These are phyloP conservation scores for Candida gigantensis DNA, from an alignment of 1,139 yeast genomes.

Conservation along the genomic window DNA sequence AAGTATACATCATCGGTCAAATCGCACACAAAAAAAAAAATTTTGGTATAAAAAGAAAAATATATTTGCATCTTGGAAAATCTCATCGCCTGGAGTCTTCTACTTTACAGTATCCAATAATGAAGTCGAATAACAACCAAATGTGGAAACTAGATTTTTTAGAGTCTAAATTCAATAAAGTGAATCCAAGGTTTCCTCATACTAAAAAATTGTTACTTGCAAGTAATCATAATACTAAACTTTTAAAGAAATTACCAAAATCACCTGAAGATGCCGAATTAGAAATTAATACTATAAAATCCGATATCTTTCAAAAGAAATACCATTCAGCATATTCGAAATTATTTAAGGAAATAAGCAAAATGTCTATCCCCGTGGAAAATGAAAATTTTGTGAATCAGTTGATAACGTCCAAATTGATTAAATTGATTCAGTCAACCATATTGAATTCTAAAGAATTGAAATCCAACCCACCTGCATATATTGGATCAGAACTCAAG, in stretches of 20 bases:
- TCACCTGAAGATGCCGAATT: slow-evolving; percentile 41
- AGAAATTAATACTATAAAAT: slow-evolving; percentile 47
- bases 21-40: slow-evolving; percentile 2
- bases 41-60: background rate
- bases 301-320: slow-evolving; percentile 50
- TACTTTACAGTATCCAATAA: slow-evolving; percentile 1
- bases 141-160: slow-evolving; percentile 55
- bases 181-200: slow-evolving; percentile 53
- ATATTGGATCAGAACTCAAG: slow-evolving; percentile 27
- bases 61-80: slow-evolving; percentile 4
- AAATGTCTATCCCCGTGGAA: slow-evolving; percentile 19
- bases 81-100: slow-evolving; percentile 2
- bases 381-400: slow-evolving; percentile 21
- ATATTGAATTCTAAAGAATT: slow-evolving; percentile 28
- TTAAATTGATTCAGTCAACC: slow-evolving; percentile 28
- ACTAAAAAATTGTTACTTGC: slow-evolving; percentile 53
- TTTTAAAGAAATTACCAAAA: slow-evolving; percentile 44
- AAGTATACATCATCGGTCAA: too few relatives aligned
- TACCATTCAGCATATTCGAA: slow-evolving; percentile 49
- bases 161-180: slow-evolving; percentile 46
- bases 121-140: slow-evolving; percentile 17
- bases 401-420: slow-evolving; percentile 36
- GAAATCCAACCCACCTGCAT: slow-evolving; percentile 34
- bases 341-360: slow-evolving; percentile 36
- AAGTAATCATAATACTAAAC: slow-evolving; percentile 41